phyloP scores from a whole-genome alignment of 352 stramenopile genomes.

The Globisporangium heterothallicum region DNA sequence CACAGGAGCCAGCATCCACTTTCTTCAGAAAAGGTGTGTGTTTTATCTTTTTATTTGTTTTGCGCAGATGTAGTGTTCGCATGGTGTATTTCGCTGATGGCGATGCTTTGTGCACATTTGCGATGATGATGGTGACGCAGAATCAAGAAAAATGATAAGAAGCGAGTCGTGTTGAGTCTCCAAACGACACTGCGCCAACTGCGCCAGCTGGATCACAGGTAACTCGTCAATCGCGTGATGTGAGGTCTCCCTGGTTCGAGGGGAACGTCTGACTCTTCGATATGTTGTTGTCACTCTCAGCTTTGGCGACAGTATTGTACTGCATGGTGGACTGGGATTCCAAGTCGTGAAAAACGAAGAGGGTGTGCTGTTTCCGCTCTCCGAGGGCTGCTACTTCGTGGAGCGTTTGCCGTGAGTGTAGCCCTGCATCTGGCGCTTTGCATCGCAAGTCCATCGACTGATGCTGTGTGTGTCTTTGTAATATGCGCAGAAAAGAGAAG shows the following conservation, averaged over 20 bases:
- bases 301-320: slow-evolving; percentile 54
- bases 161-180: slow-evolving; percentile 55
- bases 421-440: not conserved
- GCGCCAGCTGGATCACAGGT: slow-evolving; percentile 50
- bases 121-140: not conserved
- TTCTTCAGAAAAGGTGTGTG: slow-evolving; percentile 39
- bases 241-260: too few species aligned
- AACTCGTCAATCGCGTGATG: slow-evolving; percentile 5
- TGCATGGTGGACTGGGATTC: slow-evolving; percentile 72
- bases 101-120: too few species aligned
- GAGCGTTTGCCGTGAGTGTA: slow-evolving; percentile 65
- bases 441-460: not conserved
- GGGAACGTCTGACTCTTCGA: too few species aligned
- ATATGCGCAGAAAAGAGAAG: slow-evolving; percentile 56
- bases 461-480: slow-evolving; percentile 3
- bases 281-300: slow-evolving; percentile 17
- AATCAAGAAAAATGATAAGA: slow-evolving; percentile 20
- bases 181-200: slow-evolving; percentile 57
- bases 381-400: slow-evolving; percentile 71
- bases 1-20: slow-evolving; percentile 28
- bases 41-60: too few species aligned
- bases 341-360: slow-evolving; percentile 51
- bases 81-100: not conserved
- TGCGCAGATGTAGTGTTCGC: not conserved
- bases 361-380: slow-evolving; percentile 42